Evolutionary conservation across 163 green algal genomes (phyloP), one percentile per base, ranked within the genome.

Genomic region (Volvox carteri): DNA sequence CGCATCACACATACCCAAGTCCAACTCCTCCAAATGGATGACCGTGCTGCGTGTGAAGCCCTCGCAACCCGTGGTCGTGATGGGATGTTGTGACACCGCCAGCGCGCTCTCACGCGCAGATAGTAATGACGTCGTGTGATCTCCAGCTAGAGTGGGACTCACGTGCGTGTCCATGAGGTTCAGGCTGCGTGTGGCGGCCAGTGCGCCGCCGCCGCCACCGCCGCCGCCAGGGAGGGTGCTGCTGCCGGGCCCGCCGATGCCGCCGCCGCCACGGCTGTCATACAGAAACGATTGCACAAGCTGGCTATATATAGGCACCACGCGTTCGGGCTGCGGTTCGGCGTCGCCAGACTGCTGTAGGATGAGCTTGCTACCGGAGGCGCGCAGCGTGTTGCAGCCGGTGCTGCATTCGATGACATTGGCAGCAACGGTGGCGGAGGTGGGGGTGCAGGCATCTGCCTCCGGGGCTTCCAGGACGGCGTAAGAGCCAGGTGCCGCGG

Each of bases 21-120:
- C 62, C 44, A 87, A 30, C 18, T 87, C 62, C 42, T 87, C 80
- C n/a, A 87, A n/a, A 30, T 70, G 44, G 7, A 87, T 87, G 14
- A 87, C 62, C 4, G 62, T 78, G 46, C 62, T 78, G 8, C 21
- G 41, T 0, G 35, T 75, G 33, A 56, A 11, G 7, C 25, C 8
- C 4, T 62, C 73, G n/a, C 73, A 46, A 28, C 73, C 35, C 19
- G 35, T 41, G 12, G 73, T 80, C 23, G 46, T 46, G 4, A 44
- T 7, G 44, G 28, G 25, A 56, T 25, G 11, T 58, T 65, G 23
- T 23, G 73, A 80, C 35, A 6, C 44, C 73, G 42, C 44, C 44
- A 80, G 25, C 28, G 73, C 25, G 73, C 73, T 80, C 39, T 65
- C 39, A 9, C 44, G 73, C 21, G 2, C 73, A 6, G 73, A 80